A percentile compares a stretch with the other conserved stretches of the same genome.
Evolutionary conservation across 108 stramenopile genomes (phyloP).

Genomic region (Skeletonema grethae): DNA sequence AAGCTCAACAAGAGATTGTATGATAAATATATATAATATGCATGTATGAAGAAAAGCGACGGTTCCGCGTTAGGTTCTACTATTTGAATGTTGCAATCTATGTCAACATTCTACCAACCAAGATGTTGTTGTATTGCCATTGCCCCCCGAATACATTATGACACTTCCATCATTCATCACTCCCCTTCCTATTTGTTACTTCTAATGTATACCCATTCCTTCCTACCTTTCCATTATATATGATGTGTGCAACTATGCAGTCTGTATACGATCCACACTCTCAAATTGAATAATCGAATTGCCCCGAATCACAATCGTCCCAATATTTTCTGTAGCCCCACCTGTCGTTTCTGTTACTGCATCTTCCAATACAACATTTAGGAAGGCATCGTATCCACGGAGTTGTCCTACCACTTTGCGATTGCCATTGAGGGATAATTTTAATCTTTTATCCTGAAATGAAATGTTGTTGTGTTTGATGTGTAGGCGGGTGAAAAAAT

Average conservation of each 20-base stretch:
- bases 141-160: background rate
- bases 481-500: too few species aligned
- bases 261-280: conserved; percentile 70
- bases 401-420: conserved; percentile 77
- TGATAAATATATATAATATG: too few species aligned
- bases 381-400: conserved; percentile 89
- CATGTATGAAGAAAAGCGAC: too few species aligned
- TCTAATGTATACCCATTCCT: background rate
- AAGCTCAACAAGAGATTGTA: too few species aligned
- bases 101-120: too few species aligned
- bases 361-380: conserved; percentile 89
- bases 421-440: conserved; percentile 80
- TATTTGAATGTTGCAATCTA: background rate
- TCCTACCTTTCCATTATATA: background rate
- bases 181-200: background rate
- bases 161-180: background rate
- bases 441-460: conserved; percentile 83
- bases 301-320: conserved; percentile 85
- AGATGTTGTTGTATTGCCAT: background rate
- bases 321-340: conserved; percentile 56
- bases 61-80: background rate
- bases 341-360: conserved; percentile 57
- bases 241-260: background rate
- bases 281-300: conserved; percentile 91
- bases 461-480: background rate